Conservation (phyloP, 805 yeast genomes). For the Isabelozyma rhagii region DNA sequence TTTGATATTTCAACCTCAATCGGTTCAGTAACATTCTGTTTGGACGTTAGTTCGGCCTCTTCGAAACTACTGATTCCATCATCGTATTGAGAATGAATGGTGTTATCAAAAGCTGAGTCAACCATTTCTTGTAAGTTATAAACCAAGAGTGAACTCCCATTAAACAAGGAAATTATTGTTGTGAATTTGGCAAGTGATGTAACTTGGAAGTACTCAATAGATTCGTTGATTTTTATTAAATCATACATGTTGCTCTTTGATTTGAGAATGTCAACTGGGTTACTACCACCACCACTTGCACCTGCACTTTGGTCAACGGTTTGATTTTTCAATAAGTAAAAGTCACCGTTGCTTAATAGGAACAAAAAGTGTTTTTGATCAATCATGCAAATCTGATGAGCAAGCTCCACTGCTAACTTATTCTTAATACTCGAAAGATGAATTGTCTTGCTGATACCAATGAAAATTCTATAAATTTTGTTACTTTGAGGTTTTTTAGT, state of each 20-base stretch:
- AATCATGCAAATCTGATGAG: slow-evolving; percentile 22
- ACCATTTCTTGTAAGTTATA: slow-evolving; percentile 24
- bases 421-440: slow-evolving; percentile 29
- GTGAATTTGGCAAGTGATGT: slow-evolving; percentile 11
- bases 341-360: slow-evolving; percentile 35
- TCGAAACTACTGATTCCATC: slow-evolving; percentile 14
- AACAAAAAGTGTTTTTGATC: slow-evolving; percentile 32
- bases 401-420: slow-evolving; percentile 18
- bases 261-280: slow-evolving; percentile 1
- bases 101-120: slow-evolving; percentile 16
- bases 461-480: slow-evolving; percentile 21
- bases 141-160: slow-evolving; percentile 34
- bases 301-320: not conserved
- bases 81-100: slow-evolving; percentile 9
- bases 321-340: slow-evolving; percentile 34
- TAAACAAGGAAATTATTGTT: slow-evolving; percentile 26
- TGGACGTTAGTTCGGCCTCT: not conserved
- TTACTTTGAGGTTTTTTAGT: slow-evolving; percentile 3
- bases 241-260: slow-evolving; percentile 29
- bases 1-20: slow-evolving; percentile 21
- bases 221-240: slow-evolving; percentile 24
- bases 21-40: slow-evolving; percentile 16
- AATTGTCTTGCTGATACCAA: slow-evolving; percentile 28
- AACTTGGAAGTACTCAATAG: slow-evolving; percentile 32
- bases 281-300: not conserved